A percentile compares a stretch with the other conserved stretches of the same genome.
Conservation (phyloP, 1,139 yeast genomes). For the Scheffersomyces segobiensis region DNA sequence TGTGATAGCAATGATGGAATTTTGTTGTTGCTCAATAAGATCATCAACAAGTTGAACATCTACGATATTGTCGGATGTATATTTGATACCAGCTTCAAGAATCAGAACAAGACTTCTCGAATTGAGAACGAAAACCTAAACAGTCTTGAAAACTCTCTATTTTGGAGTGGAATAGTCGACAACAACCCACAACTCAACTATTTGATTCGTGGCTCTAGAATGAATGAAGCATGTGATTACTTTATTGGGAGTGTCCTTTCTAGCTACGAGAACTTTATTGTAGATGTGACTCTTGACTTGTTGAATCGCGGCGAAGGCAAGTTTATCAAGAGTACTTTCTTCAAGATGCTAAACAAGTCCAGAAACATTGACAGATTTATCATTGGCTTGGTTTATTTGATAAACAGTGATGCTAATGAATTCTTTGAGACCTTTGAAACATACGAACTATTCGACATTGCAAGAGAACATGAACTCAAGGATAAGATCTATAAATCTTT, state of each 20-base stretch:
- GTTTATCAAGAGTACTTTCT: slow-evolving; percentile 20
- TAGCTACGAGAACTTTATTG: slow-evolving; percentile 18
- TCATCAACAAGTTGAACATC: slow-evolving; percentile 23
- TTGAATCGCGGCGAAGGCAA: slow-evolving; percentile 30
- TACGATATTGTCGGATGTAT: slow-evolving; percentile 26
- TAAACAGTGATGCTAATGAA: slow-evolving; percentile 26
- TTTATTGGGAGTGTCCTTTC: slow-evolving; percentile 19
- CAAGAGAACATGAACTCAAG: slow-evolving; percentile 13
- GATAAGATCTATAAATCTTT: slow-evolving; percentile 19
- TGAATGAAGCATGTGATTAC: slow-evolving; percentile 30
- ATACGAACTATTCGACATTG: slow-evolving; percentile 13
- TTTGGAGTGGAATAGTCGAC: slow-evolving; percentile 27
- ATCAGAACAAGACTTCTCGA: slow-evolving; percentile 3
- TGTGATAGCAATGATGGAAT: slow-evolving; percentile 33
- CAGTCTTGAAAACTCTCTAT: slow-evolving; percentile 24
- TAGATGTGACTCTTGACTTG: slow-evolving; percentile 34
- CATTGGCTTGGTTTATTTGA: slow-evolving; percentile 35
- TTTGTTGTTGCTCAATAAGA: slow-evolving; percentile 25
- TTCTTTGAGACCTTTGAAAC: slow-evolving; percentile 25
- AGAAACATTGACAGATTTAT: slow-evolving; percentile 27
- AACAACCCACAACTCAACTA: slow-evolving; percentile 19
- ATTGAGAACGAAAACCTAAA: slow-evolving; percentile 12
- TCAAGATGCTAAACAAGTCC: slow-evolving; percentile 18
- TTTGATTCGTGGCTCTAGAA: slow-evolving; percentile 19
- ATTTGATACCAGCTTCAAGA: slow-evolving; percentile 27